phyloP scores from a whole-genome alignment of 2,329 filamentous ascomycete genomes.

The Teratosphaeriaceae sp. region DNA sequence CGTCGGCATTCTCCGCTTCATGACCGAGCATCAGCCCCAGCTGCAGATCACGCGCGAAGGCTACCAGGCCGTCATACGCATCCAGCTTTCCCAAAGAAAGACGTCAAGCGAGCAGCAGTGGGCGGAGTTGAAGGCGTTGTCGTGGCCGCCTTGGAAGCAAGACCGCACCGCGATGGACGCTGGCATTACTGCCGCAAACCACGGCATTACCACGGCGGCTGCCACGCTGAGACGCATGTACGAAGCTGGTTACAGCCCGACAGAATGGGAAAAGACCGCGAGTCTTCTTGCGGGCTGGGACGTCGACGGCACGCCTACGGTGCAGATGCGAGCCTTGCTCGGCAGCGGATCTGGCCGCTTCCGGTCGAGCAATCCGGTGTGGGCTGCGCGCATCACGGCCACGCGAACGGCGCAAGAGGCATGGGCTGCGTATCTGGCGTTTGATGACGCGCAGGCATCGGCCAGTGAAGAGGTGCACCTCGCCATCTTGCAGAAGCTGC shows the following conservation, averaged over 20 bases:
- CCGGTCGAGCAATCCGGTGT: conserved; percentile 31
- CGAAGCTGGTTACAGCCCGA: conserved; percentile 51
- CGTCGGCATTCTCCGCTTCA: conserved; percentile 50
- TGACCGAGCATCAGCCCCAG: conserved; percentile 49
- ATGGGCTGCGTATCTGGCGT: conserved; percentile 58
- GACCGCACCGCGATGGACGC: conserved; percentile 55
- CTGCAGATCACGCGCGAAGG: conserved; percentile 51
- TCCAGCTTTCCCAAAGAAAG: conserved; percentile 54
- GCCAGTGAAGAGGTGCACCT: conserved; percentile 42
- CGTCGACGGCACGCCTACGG: conserved; percentile 54
- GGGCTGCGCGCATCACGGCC: conserved; percentile 52
- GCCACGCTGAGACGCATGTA: conserved; percentile 50
- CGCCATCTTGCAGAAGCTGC: conserved; percentile 53
- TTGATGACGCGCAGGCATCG: conserved; percentile 37
- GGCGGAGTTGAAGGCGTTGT: conserved; percentile 52
- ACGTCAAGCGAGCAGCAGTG: conserved; percentile 50
- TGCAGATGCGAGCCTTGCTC: conserved; percentile 45
- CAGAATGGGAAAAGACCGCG: conserved; percentile 48
- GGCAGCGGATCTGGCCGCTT: not conserved
- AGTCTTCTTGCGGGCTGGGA: conserved; percentile 56
- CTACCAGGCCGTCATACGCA: conserved; percentile 48
- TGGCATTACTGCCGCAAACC: conserved; percentile 47
- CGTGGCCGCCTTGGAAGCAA: conserved; percentile 62
- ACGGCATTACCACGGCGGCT: conserved; percentile 51
- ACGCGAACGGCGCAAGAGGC: conserved; percentile 58